Evolutionary conservation across 176 grass and related monocot genomes (phyloP).

Genomic region (Avena eriantha): DNA sequence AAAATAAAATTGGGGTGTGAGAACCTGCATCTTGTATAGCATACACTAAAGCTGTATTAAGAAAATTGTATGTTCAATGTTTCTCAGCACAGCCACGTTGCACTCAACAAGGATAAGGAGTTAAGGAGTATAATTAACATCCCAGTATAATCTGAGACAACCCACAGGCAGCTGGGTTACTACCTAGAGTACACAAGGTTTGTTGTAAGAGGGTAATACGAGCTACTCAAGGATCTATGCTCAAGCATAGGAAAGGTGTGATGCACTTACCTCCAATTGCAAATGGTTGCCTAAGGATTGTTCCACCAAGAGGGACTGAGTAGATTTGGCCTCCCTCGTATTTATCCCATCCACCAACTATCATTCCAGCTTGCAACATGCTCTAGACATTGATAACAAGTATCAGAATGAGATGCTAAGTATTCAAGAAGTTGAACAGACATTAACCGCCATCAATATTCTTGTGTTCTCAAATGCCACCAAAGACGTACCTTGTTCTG

Average conservation of each 20-base stretch:
- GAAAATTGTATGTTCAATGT: background rate
- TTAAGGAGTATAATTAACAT: background rate
- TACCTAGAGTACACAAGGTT: background rate
- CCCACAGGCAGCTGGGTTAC: background rate
- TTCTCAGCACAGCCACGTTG: background rate
- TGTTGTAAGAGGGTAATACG: background rate
- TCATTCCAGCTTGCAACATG: conserved; percentile 96
- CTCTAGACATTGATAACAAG: conserved; percentile 57
- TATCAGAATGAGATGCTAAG: background rate
- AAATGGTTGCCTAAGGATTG: conserved; percentile 83
- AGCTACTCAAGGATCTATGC: background rate
- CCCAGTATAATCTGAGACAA: background rate
- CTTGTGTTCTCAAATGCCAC: conserved; percentile 11
- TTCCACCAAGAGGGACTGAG: conserved; percentile 91
- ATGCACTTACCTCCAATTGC: conserved; percentile 84
- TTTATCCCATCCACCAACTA: conserved; percentile 98
- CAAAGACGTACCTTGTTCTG: conserved; percentile 81
- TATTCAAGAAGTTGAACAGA: background rate
- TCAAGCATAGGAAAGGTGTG: background rate
- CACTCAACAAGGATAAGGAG: background rate
- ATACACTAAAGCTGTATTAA: background rate
- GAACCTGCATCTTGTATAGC: background rate
- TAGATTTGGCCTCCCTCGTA: conserved; percentile 97
- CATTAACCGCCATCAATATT: background rate
- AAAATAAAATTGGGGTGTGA: conserved; percentile 3